These are phyloP conservation scores for Cenchrus purpureus DNA, from an alignment of 176 grass and related monocot species.

Conservation along the genomic window DNA sequence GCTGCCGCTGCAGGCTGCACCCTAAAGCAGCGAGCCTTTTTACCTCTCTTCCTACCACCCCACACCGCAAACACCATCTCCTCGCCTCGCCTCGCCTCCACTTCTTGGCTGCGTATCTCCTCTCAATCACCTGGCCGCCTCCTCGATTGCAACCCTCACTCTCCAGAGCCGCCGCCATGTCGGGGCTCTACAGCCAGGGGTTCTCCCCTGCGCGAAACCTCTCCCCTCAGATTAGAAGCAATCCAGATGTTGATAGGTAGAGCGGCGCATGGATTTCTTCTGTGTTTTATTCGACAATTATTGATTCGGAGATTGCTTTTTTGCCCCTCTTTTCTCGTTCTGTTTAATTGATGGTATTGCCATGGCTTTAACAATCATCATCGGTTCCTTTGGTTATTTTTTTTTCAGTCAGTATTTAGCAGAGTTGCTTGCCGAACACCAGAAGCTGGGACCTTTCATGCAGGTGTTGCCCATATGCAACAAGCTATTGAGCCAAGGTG, in stretches of 20 bases:
- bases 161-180: constrained; percentile 60
- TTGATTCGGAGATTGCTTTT: constrained; percentile 50
- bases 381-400: background rate
- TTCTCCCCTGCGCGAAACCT: constrained; percentile 85
- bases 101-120: constrained; percentile 28
- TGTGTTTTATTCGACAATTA: constrained; percentile 45
- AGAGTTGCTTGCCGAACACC: constrained; percentile 89
- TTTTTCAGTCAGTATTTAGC: constrained; percentile 82
- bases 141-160: constrained; percentile 35
- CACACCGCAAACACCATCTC: constrained; percentile 38
- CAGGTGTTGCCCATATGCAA: constrained; percentile 96
- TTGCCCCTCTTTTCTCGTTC: constrained; percentile 27
- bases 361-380: constrained; percentile 17
- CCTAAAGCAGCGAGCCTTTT: constrained; percentile 59
- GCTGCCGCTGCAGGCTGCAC: constrained; percentile 53
- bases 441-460: constrained; percentile 97
- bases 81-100: constrained; percentile 8
- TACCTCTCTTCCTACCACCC: constrained; percentile 60
- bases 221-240: constrained; percentile 87
- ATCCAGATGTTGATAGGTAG: constrained; percentile 84
- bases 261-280: constrained; percentile 41
- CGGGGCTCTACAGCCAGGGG: constrained; percentile 75
- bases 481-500: constrained; percentile 89
- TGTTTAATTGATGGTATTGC: constrained; percentile 28
- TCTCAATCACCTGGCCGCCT: constrained; percentile 11